Percentiles rank a stretch among this genome's conserved stretches.
These are phyloP conservation scores for Rubia peregrina DNA, from an alignment of 305 asterid genomes.

Conservation along the genomic window DNA sequence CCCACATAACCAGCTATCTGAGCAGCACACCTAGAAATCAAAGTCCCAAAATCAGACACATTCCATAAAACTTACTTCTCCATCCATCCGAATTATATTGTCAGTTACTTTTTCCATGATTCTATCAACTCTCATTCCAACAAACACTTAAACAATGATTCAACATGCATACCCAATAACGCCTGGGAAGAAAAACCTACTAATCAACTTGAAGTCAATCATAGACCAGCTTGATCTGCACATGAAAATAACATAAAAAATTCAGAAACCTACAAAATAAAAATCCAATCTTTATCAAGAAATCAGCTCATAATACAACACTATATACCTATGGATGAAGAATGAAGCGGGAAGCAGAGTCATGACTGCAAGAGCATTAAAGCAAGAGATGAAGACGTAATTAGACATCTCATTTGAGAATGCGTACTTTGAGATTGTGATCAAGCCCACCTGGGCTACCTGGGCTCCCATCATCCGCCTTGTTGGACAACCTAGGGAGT, in stretches of 20 bases:
- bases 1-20: slow-evolving; percentile 89
- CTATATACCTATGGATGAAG: slow-evolving; percentile 48
- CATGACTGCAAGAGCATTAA: slow-evolving; percentile 75
- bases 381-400: slow-evolving; percentile 65
- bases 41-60: slow-evolving; percentile 3
- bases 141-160: not conserved
- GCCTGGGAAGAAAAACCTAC: slow-evolving; percentile 66
- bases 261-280: not conserved
- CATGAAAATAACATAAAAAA: not conserved
- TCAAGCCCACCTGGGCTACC: slow-evolving; percentile 67
- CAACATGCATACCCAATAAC: slow-evolving; percentile 59
- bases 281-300: not conserved
- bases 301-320: not conserved
- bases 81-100: not conserved
- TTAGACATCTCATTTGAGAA: slow-evolving; percentile 78
- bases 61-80: not conserved
- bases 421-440: slow-evolving; percentile 65
- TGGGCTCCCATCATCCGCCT: slow-evolving; percentile 79
- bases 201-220: slow-evolving; percentile 40
- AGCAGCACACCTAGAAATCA: slow-evolving; percentile 55
- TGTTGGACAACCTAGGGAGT: slow-evolving; percentile 90
- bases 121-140: not conserved
- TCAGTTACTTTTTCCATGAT: no score
- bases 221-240: slow-evolving; percentile 63
- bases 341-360: slow-evolving; percentile 77